These are phyloP conservation scores for Clarireedia sp. DNA, from an alignment of 2,329 filamentous ascomycete genomes.

Conservation along the genomic window DNA sequence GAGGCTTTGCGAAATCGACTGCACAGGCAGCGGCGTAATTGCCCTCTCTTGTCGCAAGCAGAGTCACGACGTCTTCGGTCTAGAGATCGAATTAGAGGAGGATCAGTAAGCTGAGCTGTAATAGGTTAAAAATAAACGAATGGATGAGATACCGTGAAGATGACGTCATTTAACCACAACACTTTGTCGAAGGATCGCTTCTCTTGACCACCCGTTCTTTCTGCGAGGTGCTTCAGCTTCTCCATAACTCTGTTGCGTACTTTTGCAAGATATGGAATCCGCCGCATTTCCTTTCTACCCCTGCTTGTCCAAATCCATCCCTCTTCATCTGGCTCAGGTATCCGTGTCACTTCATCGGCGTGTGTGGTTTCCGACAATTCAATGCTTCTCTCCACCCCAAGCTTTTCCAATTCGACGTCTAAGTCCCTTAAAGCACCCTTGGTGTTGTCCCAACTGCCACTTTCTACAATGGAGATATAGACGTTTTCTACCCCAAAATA, in stretches of 20 bases:
- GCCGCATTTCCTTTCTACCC: constrained; percentile 46
- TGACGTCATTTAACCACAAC: constrained; percentile 56
- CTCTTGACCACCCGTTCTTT: constrained; percentile 24
- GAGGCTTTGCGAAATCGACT: constrained; percentile 44
- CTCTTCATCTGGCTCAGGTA: not conserved
- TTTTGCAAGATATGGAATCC: constrained; percentile 61
- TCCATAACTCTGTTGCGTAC: constrained; percentile 55
- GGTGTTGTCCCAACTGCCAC: constrained; percentile 62
- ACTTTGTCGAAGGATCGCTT: constrained; percentile 42
- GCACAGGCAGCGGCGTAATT: constrained; percentile 55
- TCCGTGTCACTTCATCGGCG: constrained; percentile 47
- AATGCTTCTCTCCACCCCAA: constrained; percentile 47
- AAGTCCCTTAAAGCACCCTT: constrained; percentile 53
- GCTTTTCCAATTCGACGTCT: constrained; percentile 42
- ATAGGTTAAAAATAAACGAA: not conserved
- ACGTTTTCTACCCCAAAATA: constrained; percentile 54
- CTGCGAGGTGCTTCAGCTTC: constrained; percentile 43
- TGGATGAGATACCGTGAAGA: constrained; percentile 43
- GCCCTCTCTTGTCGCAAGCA: constrained; percentile 50
- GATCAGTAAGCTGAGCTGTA: not conserved
- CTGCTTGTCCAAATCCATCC: constrained; percentile 52
- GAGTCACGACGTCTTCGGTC: constrained; percentile 46
- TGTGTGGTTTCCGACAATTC: constrained; percentile 42
- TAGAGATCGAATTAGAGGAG: constrained; percentile 21
- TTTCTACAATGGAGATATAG: constrained; percentile 59